Evolutionary conservation across 2,329 filamentous ascomycete species (phyloP).

Genomic region (Cladosporium colombiae): DNA sequence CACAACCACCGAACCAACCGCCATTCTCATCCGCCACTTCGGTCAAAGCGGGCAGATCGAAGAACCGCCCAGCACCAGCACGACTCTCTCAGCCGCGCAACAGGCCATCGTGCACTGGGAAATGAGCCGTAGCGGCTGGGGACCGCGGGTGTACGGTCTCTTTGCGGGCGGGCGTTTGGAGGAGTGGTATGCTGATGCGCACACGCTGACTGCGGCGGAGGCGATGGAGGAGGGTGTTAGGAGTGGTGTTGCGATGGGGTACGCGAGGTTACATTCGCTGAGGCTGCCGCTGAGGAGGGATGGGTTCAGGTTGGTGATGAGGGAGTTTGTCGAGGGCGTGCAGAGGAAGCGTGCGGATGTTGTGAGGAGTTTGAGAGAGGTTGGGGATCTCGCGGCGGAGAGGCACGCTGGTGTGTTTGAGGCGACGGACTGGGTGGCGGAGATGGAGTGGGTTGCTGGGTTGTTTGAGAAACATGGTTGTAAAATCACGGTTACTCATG

Average conservation of each 20-base stretch:
- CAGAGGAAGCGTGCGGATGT: neutral
- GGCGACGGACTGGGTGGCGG: neutral
- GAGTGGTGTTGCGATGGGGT: conserved; percentile 12
- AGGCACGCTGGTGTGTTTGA: neutral
- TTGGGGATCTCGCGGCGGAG: neutral
- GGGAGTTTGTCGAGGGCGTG: conserved; percentile 8
- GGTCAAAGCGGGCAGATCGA: conserved; percentile 13
- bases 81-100: conserved; percentile 18
- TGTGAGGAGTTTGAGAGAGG: neutral
- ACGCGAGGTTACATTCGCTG: conserved; percentile 21
- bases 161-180: conserved; percentile 20
- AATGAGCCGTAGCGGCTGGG: conserved; percentile 20
- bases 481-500: conserved; percentile 12
- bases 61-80: conserved; percentile 12
- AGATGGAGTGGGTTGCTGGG: conserved; percentile 12
- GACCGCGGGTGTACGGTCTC: conserved; percentile 12
- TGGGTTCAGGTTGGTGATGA: neutral
- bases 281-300: conserved; percentile 14
- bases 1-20: neutral
- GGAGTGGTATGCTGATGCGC: conserved; percentile 16
- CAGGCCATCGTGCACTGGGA: conserved; percentile 20
- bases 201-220: conserved; percentile 19
- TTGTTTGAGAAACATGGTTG: conserved; percentile 11
- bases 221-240: neutral
- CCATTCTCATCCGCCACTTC: conserved; percentile 22